Percentiles rank a stretch among this genome's conserved stretches.
Evolutionary conservation across 202 grass and related monocot genomes (phyloP).

Genomic region (Panicum virgatum): DNA sequence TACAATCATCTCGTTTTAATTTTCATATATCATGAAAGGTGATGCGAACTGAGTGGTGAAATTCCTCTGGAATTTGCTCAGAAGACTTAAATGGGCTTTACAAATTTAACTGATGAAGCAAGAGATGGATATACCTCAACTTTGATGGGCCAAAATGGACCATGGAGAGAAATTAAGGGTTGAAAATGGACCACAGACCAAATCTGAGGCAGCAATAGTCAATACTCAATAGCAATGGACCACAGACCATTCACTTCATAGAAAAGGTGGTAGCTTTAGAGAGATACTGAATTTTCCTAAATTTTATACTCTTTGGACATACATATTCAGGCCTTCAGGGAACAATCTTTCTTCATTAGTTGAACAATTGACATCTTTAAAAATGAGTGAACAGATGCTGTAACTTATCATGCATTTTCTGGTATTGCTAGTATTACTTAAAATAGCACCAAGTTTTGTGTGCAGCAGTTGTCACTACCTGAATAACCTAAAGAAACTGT

Average conservation of each 20-base stretch:
- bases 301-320: neutral
- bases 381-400: neutral
- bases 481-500: conserved; percentile 12
- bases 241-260: neutral
- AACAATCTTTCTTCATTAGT: neutral
- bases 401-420: neutral
- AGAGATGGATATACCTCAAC: neutral
- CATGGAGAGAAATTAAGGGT: neutral
- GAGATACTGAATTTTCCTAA: neutral
- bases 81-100: conserved; percentile 6
- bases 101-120: conserved; percentile 10
- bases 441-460: neutral
- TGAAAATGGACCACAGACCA: neutral
- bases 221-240: neutral
- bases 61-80: neutral
- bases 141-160: conserved; percentile 11
- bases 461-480: neutral
- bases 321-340: neutral
- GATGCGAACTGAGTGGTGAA: neutral
- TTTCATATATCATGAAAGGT: conserved; percentile 11
- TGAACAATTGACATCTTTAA: neutral
- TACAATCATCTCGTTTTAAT: neutral
- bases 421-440: neutral
- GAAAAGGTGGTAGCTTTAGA: conserved; percentile 2
- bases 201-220: neutral